Evolutionary conservation across 2,329 filamentous ascomycete genomes (phyloP).

Genomic region (Aspergillus sergii): DNA sequence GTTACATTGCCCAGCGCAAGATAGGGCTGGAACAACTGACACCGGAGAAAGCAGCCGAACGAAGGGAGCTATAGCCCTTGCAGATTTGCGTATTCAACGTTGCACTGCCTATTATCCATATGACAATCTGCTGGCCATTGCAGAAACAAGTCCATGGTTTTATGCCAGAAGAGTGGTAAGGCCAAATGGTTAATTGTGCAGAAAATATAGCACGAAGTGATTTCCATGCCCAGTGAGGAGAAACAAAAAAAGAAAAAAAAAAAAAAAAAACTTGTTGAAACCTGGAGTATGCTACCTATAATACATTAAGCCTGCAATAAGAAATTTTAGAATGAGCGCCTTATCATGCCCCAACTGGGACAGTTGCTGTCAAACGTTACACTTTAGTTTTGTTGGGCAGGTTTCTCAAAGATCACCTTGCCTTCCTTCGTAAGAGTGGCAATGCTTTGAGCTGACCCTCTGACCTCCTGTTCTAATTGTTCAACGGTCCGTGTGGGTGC

Average conservation of each 20-base stretch:
- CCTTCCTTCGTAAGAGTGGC: slow-evolving; percentile 62
- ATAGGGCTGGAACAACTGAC: not conserved
- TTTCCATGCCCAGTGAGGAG: not conserved
- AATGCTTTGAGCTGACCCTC: slow-evolving; percentile 43
- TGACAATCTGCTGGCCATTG: not conserved
- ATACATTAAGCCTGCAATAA: slow-evolving; percentile 26
- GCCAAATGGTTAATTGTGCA: too few relatives aligned
- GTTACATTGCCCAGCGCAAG: not conserved
- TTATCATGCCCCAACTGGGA: not conserved
- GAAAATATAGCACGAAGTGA: not conserved
- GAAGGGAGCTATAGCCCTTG: not conserved
- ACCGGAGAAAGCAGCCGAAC: not conserved
- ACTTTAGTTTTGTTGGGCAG: slow-evolving; percentile 22
- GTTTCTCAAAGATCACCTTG: slow-evolving; percentile 64
- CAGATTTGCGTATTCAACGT: not conserved
- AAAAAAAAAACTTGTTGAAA: slow-evolving; percentile 7
- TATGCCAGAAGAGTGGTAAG: too few relatives aligned
- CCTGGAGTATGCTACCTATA: slow-evolving; percentile 22
- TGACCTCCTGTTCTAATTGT: slow-evolving; percentile 32
- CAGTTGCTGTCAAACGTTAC: not conserved
- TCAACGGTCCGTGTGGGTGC: slow-evolving; percentile 32
- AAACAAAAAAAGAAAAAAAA: slow-evolving; percentile 2
- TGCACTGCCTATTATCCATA: not conserved
- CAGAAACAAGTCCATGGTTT: not conserved
- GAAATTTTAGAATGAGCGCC: slow-evolving; percentile 13